These are phyloP conservation scores for Copromyces sp. DNA, from an alignment of 495 filamentous ascomycete species.

Conservation along the genomic window DNA sequence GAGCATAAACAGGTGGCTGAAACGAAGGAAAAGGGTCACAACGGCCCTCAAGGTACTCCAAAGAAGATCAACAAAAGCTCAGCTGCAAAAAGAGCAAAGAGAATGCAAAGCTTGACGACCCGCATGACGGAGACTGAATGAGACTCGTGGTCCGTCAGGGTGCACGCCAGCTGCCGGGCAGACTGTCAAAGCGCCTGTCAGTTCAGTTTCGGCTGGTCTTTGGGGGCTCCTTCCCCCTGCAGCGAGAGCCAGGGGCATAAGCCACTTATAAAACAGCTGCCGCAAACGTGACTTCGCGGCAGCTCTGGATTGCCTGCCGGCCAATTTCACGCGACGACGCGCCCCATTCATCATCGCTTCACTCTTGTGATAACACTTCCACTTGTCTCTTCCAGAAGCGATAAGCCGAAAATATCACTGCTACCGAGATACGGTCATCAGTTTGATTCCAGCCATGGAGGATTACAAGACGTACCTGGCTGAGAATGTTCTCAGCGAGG, in stretches of 20 bases:
- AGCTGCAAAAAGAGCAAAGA: background rate
- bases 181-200: background rate
- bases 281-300: constrained; percentile 21
- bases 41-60: background rate
- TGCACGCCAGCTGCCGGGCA: background rate
- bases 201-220: background rate
- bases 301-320: background rate
- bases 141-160: background rate
- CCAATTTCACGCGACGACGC: constrained; percentile 1
- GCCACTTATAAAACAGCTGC: constrained; percentile 8
- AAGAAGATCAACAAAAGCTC: background rate
- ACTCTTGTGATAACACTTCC: background rate
- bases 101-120: background rate
- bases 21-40: background rate
- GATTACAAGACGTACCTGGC: constrained; percentile 65
- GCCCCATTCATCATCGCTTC: background rate
- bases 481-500: constrained; percentile 65
- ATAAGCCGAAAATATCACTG: background rate
- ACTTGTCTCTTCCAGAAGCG: background rate
- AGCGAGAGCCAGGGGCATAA: background rate
- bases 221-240: background rate
- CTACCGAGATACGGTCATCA: background rate
- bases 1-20: background rate
- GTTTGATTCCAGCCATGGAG: constrained; percentile 21
- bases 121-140: background rate